Evolutionary conservation across 169 alveolate genomes (phyloP).

Genomic region (Plasmodium ovale): DNA sequence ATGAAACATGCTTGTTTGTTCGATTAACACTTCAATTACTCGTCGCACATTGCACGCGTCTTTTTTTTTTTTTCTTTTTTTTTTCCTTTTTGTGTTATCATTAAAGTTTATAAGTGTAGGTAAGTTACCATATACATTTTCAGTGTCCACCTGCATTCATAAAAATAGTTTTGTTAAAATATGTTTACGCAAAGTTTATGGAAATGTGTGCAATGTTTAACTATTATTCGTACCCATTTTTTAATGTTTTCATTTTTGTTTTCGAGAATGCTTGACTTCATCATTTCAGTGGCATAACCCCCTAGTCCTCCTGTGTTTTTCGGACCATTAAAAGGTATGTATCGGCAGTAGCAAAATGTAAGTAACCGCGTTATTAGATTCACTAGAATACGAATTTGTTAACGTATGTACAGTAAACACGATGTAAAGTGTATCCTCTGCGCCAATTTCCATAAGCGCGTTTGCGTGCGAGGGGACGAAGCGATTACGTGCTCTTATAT

Average conservation of each 20-base stretch:
- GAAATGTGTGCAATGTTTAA: too few species aligned
- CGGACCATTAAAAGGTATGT: not conserved
- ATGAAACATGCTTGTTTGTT: not conserved
- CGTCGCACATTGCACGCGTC: not conserved
- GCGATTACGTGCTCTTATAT: slow-evolving; percentile 50
- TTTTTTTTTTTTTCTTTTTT: not conserved
- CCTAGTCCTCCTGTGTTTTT: slow-evolving; percentile 68
- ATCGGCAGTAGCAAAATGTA: not conserved
- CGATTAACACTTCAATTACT: not conserved
- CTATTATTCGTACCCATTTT: slow-evolving; percentile 52
- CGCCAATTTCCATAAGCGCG: too few species aligned
- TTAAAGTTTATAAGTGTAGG: too few species aligned
- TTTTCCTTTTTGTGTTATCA: too few species aligned
- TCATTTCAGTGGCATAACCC: slow-evolving; percentile 67
- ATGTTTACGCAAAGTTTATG: too few species aligned
- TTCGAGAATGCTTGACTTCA: slow-evolving; percentile 20
- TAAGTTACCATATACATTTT: slow-evolving; percentile 53
- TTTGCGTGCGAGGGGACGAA: not conserved
- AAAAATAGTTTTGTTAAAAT: too few species aligned
- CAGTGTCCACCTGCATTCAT: slow-evolving; percentile 25
- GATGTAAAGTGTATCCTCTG: too few species aligned
- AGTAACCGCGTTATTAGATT: too few species aligned
- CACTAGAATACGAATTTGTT: too few species aligned
- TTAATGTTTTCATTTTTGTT: slow-evolving; percentile 32
- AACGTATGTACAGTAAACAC: too few species aligned